phyloP scores from a whole-genome alignment of 2,329 filamentous ascomycete species.

The Pestalotiopsis sp. region DNA sequence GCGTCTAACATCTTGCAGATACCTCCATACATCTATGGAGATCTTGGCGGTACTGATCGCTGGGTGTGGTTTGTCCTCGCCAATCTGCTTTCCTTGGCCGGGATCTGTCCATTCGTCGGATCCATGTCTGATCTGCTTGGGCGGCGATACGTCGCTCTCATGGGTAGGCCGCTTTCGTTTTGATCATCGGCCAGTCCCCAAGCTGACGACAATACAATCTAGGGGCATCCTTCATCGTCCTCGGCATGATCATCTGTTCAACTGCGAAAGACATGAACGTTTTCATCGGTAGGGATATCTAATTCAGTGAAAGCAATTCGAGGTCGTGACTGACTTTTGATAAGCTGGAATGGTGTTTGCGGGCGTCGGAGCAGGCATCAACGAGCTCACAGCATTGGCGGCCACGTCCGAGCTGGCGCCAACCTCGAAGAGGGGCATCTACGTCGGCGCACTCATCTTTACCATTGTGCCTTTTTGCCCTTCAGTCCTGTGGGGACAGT shows the following conservation, averaged over 20 bases:
- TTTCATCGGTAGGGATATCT: conserved; percentile 53
- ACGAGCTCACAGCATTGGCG: conserved; percentile 67
- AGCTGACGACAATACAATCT: background rate
- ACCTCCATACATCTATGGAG: conserved; percentile 56
- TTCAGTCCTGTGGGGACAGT: conserved; percentile 61
- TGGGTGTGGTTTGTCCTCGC: conserved; percentile 61
- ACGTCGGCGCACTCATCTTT: conserved; percentile 60
- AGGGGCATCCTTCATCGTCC: conserved; percentile 4
- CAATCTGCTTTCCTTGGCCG: conserved; percentile 57
- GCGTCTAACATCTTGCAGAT: conserved; percentile 33
- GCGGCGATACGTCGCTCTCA: conserved; percentile 57
- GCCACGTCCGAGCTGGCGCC: conserved; percentile 69
- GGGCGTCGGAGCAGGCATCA: conserved; percentile 66
- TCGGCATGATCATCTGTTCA: conserved; percentile 60
- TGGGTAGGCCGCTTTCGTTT: conserved; percentile 34
- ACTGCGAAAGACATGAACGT: conserved; percentile 59
- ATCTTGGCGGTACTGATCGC: conserved; percentile 59
- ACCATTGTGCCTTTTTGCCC: conserved; percentile 64
- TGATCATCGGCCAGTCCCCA: background rate
- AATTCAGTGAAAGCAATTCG: background rate
- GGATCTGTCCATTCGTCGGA: conserved; percentile 64
- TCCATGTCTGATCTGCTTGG: conserved; percentile 64
- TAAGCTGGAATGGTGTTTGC: conserved; percentile 52
- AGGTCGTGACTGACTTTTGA: conserved; percentile 1
- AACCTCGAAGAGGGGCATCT: conserved; percentile 62